Conservation (phyloP, 176 grass and related monocot genomes). For the Carex parvula region DNA sequence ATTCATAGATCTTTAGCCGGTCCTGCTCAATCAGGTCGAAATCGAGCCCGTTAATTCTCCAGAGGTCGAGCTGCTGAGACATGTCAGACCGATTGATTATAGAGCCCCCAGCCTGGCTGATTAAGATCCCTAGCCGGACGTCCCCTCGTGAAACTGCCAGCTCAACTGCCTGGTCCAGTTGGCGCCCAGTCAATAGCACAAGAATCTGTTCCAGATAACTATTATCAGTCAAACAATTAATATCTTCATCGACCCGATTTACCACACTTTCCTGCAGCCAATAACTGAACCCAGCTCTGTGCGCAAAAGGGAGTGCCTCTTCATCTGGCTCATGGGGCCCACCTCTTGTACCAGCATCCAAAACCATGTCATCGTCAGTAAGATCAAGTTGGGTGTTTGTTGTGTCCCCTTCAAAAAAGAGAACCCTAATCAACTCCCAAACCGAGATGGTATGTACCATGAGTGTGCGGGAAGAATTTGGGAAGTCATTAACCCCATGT, state of each 20-base stretch:
- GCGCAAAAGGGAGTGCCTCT: conserved; percentile 68
- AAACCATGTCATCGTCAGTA: conserved; percentile 66
- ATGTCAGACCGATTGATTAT: conserved; percentile 72
- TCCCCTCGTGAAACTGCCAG: conserved; percentile 75
- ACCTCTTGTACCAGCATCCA: conserved; percentile 64
- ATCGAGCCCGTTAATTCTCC: conserved; percentile 86
- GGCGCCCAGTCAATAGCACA: conserved; percentile 74
- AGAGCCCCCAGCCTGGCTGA: conserved; percentile 87
- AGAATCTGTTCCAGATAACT: conserved; percentile 84
- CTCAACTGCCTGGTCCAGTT: conserved; percentile 72
- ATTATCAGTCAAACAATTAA: conserved; percentile 60
- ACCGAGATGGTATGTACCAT: conserved; percentile 84
- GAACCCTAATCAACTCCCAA: conserved; percentile 84
- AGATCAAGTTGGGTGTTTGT: conserved; percentile 41
- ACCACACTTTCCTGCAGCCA: conserved; percentile 86
- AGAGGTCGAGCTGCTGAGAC: conserved; percentile 66
- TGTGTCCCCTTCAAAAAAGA: conserved; percentile 63
- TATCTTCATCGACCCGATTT: conserved; percentile 74
- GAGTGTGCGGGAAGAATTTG: conserved; percentile 49
- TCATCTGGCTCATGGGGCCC: conserved; percentile 50
- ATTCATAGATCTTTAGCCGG: conserved; percentile 77
- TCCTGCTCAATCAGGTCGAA: conserved; percentile 76
- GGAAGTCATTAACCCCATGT: conserved; percentile 54
- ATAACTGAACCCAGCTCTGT: conserved; percentile 87
- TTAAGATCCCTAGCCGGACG: conserved; percentile 63